Conservation (phyloP, 2,329 filamentous ascomycete genomes). For the Cytospora mali region DNA sequence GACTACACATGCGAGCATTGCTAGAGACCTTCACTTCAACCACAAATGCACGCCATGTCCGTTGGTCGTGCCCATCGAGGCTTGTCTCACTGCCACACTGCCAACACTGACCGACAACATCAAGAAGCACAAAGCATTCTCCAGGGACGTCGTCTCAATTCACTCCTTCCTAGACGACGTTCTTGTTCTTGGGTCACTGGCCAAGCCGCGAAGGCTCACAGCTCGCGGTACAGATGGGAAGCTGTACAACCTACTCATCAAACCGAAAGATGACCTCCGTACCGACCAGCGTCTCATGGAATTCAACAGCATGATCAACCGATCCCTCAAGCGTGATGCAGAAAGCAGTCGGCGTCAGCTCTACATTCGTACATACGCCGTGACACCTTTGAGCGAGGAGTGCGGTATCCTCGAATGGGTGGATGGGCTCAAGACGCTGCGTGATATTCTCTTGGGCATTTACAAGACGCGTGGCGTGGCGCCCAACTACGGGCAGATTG, state of each 20-base stretch:
- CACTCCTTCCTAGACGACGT: conserved; percentile 82
- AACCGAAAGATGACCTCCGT: conserved; percentile 95
- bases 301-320: conserved; percentile 98
- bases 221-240: conserved; percentile 88
- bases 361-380: conserved; percentile 96
- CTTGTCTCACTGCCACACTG: conserved; percentile 78
- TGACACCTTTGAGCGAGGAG: conserved; percentile 95
- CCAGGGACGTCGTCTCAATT: conserved; percentile 83
- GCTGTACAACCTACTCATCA: conserved; percentile 87
- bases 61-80: conserved; percentile 87
- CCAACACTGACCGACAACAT: conserved; percentile 73
- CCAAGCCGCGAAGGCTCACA: conserved; percentile 87
- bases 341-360: conserved; percentile 88
- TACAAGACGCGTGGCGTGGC: conserved; percentile 75
- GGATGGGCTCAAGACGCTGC: conserved; percentile 88
- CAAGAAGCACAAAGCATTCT: conserved; percentile 82
- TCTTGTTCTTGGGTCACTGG: conserved; percentile 84
- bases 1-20: conserved; percentile 71
- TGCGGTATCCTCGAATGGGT: conserved; percentile 99
- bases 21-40: conserved; percentile 79
- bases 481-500: conserved; percentile 70
- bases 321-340: conserved; percentile 86
- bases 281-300: conserved; percentile 99
- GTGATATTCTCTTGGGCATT: conserved; percentile 82
- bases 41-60: conserved; percentile 80